These are phyloP conservation scores for Nemania bipapillata DNA, from an alignment of 2,329 filamentous ascomycete genomes.

Conservation along the genomic window DNA sequence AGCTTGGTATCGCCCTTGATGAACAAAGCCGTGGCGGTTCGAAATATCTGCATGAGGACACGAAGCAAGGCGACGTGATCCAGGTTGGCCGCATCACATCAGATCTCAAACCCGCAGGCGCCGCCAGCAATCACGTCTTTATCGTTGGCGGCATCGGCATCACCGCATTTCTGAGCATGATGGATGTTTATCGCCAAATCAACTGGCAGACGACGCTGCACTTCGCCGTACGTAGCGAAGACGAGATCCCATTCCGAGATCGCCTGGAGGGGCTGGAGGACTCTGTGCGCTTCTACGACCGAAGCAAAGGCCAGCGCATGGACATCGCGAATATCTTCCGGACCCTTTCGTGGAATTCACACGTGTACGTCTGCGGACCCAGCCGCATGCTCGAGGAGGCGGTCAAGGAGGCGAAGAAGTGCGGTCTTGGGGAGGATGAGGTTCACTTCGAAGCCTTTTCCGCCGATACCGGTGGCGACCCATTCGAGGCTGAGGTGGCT, in stretches of 20 bases:
- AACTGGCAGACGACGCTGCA: slow-evolving; percentile 66
- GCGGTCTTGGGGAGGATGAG: slow-evolving; percentile 60
- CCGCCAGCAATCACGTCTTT: slow-evolving; percentile 69
- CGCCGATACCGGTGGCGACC: slow-evolving; percentile 65
- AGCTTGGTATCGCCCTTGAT: slow-evolving; percentile 69
- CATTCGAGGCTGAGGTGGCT: slow-evolving; percentile 67
- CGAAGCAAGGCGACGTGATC: slow-evolving; percentile 61
- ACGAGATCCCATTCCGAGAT: slow-evolving; percentile 67
- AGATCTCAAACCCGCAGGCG: slow-evolving; percentile 58
- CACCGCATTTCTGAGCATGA: slow-evolving; percentile 69
- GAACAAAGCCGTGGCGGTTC: slow-evolving; percentile 69
- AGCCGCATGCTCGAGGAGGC: slow-evolving; percentile 66
- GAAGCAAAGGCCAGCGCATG: slow-evolving; percentile 62
- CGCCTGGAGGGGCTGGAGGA: slow-evolving; percentile 57
- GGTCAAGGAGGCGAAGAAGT: slow-evolving; percentile 53
- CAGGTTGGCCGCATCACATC: slow-evolving; percentile 63
- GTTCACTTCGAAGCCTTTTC: slow-evolving; percentile 71
- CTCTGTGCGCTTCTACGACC: slow-evolving; percentile 64
- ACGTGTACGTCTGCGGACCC: slow-evolving; percentile 72
- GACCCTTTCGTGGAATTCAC: slow-evolving; percentile 62
- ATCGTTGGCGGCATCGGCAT: slow-evolving; percentile 73
- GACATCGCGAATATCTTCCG: slow-evolving; percentile 61
- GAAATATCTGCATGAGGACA: slow-evolving; percentile 63
- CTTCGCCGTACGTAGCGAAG: slow-evolving; percentile 64
- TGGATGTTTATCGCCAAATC: slow-evolving; percentile 57